Base-by-base conservation (phyloP, 345 rosid genomes). In the Kandelia obovata region DNA sequence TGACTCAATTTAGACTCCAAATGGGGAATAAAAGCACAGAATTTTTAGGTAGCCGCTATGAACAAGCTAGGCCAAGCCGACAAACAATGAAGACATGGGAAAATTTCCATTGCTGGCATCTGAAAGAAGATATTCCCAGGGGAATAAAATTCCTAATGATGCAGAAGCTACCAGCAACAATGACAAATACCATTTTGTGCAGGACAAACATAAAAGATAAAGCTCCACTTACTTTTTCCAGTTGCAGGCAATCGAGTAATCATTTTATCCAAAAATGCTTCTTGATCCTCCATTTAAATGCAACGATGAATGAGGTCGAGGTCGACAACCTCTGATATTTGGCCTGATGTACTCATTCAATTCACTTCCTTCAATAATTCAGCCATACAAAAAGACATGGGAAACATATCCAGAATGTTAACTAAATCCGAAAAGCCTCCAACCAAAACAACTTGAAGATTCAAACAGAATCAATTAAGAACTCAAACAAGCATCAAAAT, bases 201-300 rank as follows among this genome's bases (percentile, higher is more conserved):
- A 53, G 26, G 2, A 30, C 58, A 35, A 61, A 70, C 23, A 21
- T n/a, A 58, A 17, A 21, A n/a, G 43, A 10, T 59, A 63, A 28
- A 53, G 52, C n/a, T 8, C 21, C 10, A 25, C 77, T 55, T 84
- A 21, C 21, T 91, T 97, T 80, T 91, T 96, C 95, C 88, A 20
- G 92, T 68, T 53, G 86, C 74, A 5, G 90, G 89, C 31, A 84
- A 86, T 76, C 82, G 86, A 51, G 68, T 75, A 73, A 88, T 84
- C 89, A 87, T 80, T 80, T 72, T 84, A 78, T 88, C 84, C 20
- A 93, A 81, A 86, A 85, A 77, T 30, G 89, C 62, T 0, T 32
- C 35, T 59, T 73, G 64, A 43, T 88, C 92, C 62, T 78, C 97
- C 96, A 93, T 93, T 73, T 75, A 0, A 62, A 61, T 39, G 16